Base-by-base conservation (phyloP, 2,329 filamentous ascomycete genomes). In the Epichloe gansuensis region DNA sequence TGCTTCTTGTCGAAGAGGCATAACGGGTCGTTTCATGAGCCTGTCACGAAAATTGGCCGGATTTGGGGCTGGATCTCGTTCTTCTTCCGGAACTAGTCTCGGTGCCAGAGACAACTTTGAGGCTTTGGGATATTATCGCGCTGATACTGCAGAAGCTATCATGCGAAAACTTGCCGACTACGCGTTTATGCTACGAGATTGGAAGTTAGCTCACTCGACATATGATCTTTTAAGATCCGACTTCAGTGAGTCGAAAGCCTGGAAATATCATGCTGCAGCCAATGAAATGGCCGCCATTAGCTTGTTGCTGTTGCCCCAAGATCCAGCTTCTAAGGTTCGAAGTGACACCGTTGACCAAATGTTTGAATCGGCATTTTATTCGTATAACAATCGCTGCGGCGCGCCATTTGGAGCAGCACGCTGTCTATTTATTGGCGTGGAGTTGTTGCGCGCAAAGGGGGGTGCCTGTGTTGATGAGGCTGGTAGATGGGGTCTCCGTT, bases 151-250 rank as follows among this genome's bases (percentile, higher is more conserved):
- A 0, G 94, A 98, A 71, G 90, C 91, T 3, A 78, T 93, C 48
- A 87, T 98, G 80, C 84, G 93, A 38, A 95, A 94, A 63, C 73
- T 98, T 47, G 93, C 88, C 43, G 93, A 98, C 65, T 97, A 91
- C 68, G 84, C 89, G 11, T 95, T 98, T 63, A 96, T 98, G 90
- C 76, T 98, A 39, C 81, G 93, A 35, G 94, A 98, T 67, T 98
- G 86, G 82, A 96, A 94, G 67, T 73, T 98, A 38, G 88, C 93
- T 9, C 81, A 93, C 59, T 89, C 85, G 12, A 95, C 88, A 0
- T 98, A 96, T 64, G 91, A 98, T 53, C 77, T 98, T 5, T 71
- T 98, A 8, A 81, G 89, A 50, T 80, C 84, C 7, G 94, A 98
- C 65, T 98, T 91, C 66, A 84, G 82, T 63, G 93, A 93, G 64